Percentiles rank a stretch among this genome's conserved stretches.
phyloP scores from a whole-genome alignment of 768 basidiomycete species.

The Candolleomyces aberdarensis region DNA sequence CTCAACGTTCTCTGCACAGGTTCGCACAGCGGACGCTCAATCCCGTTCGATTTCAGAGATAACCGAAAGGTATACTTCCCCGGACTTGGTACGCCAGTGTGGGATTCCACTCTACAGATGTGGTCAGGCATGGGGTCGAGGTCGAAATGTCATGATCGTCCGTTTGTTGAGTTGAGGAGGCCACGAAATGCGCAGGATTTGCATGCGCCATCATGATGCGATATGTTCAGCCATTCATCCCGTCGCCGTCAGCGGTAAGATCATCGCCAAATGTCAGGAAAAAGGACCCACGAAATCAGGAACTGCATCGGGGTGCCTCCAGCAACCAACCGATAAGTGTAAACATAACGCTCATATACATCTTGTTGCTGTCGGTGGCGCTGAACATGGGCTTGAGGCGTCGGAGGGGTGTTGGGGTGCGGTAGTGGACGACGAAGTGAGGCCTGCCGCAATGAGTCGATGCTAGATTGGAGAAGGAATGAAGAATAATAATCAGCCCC shows the following conservation, averaged over 20 bases:
- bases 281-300: conserved; percentile 45
- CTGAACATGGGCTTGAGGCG: conserved; percentile 2
- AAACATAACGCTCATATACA: conserved; percentile 43
- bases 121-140: too few species aligned
- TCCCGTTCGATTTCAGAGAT: conserved; percentile 49
- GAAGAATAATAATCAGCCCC: too few species aligned
- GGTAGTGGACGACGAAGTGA: not conserved
- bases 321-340: conserved; percentile 48
- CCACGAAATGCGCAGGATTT: not conserved
- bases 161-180: not conserved
- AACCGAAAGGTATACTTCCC: conserved; percentile 54
- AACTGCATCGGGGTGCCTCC: conserved; percentile 45
- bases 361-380: conserved; percentile 12
- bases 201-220: too few species aligned
- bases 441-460: not conserved
- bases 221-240: too few species aligned
- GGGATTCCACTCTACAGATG: conserved; percentile 40
- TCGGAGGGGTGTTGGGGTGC: not conserved
- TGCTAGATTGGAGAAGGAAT: too few species aligned
- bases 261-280: not conserved
- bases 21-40: conserved; percentile 52
- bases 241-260: too few species aligned
- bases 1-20: conserved; percentile 43
- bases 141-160: too few species aligned
- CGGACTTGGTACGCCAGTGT: conserved; percentile 33